A percentile compares a stretch with the other conserved stretches of the same genome.
phyloP scores from a whole-genome alignment of 345 rosid genomes.

The Aegle marmelos region DNA sequence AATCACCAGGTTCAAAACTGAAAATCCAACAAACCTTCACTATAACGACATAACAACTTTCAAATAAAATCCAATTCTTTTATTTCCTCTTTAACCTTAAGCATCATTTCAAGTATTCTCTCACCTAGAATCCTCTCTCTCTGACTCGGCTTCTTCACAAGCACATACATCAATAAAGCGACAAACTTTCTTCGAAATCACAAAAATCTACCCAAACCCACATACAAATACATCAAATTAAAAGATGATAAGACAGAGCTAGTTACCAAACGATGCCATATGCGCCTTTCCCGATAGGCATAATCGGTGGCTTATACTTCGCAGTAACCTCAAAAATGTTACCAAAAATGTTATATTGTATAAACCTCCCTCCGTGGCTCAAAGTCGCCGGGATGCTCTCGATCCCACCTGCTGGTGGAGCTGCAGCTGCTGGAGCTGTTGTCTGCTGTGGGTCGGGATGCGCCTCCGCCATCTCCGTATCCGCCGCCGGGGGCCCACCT shows the following conservation, averaged over 20 bases:
- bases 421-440: constrained; percentile 25
- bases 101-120: background rate
- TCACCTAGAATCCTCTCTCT: background rate
- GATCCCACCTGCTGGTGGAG: constrained; percentile 30
- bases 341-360: constrained; percentile 95
- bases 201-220: background rate
- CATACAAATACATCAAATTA: background rate
- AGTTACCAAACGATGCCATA: constrained; percentile 96
- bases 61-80: background rate
- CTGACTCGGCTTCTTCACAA: background rate
- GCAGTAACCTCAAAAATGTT: constrained; percentile 97
- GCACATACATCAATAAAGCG: background rate
- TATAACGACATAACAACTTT: background rate
- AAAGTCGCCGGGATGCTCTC: constrained; percentile 84
- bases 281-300: constrained; percentile 99
- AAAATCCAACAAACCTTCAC: background rate
- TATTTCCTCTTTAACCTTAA: too few species aligned
- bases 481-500: constrained; percentile 43
- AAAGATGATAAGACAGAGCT: background rate
- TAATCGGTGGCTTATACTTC: constrained; percentile 93
- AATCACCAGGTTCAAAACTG: background rate
- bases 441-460: constrained; percentile 25
- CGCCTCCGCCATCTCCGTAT: constrained; percentile 82
- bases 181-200: background rate
- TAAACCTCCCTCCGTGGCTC: constrained; percentile 92